Evolutionary conservation across 495 filamentous ascomycete species (phyloP), one percentile per base, ranked within the genome.

Genomic region (Darksidea phi): DNA sequence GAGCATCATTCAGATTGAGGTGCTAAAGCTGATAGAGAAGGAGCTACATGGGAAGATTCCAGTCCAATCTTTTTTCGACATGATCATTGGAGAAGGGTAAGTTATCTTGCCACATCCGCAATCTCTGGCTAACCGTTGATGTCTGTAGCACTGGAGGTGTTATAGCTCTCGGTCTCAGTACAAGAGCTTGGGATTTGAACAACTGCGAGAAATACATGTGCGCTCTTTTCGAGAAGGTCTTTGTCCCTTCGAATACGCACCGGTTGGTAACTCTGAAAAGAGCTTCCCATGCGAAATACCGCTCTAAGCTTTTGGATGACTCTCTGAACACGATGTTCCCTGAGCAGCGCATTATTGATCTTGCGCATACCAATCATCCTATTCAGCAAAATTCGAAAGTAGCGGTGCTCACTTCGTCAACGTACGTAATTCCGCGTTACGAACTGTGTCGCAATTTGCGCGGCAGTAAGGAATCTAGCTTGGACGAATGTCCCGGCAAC

Each of bases 61-160:
- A 17, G 51, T 65, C n/a, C 56, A 60, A 25, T 49, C 24, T 10
- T 56, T 65, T 28, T 65, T 65, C 47, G 62, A 65, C 26, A 59
- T 65, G 55, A 58, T 65, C 6, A 48, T 65, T 54, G 62, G 62
- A 10, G 46, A 59, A 56, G 57, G 62, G 62, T 65, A 24, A 49
- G 49, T 54, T 18, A 5, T 13, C n/a, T 24, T 18, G 6, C 2
- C 21, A 4, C 12, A 6, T 25, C n/a, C 32, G 4, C 10, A 1
- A 11, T 6, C 23, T 6, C 26, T 48, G 20, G 37, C 49, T 17
- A 49, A 2, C 28, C 1, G 54, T 13, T 34, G 32, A 18, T 8
- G 5, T 10, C 1, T 12, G 15, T 17, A 65, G 62, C 7, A 65
- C 62, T 18, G 62, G 62, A 6, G 62, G 56, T 17, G 50, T 59